These are phyloP conservation scores for Besnoitia besnoiti DNA, from an alignment of 169 alveolate genomes.

Conservation along the genomic window DNA sequence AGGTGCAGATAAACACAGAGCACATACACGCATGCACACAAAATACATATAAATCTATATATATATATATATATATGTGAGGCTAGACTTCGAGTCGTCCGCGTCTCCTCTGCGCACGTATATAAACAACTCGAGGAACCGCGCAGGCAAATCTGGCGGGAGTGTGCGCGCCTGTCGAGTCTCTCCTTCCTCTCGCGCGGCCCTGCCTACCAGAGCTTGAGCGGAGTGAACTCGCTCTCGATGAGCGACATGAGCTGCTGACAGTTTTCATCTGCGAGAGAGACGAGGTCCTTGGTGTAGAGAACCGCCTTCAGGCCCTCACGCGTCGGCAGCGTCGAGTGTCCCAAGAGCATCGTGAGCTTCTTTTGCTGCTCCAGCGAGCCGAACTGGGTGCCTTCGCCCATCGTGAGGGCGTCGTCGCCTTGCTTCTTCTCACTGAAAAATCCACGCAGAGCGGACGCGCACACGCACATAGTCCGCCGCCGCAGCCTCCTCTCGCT, in stretches of 20 bases:
- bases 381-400: conserved; percentile 5
- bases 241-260: conserved; percentile 81
- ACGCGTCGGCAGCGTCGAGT: conserved; percentile 84
- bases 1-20: no score
- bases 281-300: conserved; percentile 79
- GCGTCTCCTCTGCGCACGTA: no score
- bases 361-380: conserved; percentile 82
- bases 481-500: no score
- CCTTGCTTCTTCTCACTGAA: conserved; percentile 41
- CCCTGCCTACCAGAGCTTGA: conserved; percentile 66
- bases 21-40: no score
- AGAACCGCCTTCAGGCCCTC: conserved; percentile 84
- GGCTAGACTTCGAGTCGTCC: no score
- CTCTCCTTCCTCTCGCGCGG: no score
- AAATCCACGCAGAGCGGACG: not conserved
- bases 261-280: conserved; percentile 78
- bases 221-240: conserved; percentile 78
- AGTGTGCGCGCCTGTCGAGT: no score
- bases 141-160: no score
- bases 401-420: not conserved
- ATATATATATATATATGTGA: no score
- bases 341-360: conserved; percentile 85
- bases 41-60: no score
- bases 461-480: not conserved
- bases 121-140: no score